Evolutionary conservation across 2,329 filamentous ascomycete species (phyloP), one percentile per base, ranked within the genome.

Genomic region (Elsinoe australis): DNA sequence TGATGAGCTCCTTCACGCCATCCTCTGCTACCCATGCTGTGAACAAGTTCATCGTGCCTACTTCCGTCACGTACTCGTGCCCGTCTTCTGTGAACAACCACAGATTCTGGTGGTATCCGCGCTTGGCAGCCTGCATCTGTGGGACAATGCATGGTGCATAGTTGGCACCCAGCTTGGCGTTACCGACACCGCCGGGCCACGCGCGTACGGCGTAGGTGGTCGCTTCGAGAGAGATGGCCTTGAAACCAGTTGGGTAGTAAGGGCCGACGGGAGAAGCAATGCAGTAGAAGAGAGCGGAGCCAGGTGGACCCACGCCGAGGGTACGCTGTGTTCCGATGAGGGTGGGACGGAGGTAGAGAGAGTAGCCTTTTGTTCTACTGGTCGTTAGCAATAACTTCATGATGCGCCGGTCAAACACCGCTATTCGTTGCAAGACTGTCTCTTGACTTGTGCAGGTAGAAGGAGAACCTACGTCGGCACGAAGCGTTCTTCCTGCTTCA

Each of bases 121-220:
- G 80, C 66, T 82, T 85, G 36, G 88, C 87, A 33, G 92, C 92
- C 69, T 95, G 80, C 60, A 92, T 79, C 71, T 98, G 92, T 14
- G 92, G 92, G n/a, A 96, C 74, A 60, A 98, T 90, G 72, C 92
- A 96, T 4, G 92, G 92, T n/a, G 92, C 92, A 67, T 98, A 98
- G 78, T 98, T 98, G 61, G 90, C 92, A 53, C 92, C 92, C 26
- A 98, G 81, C 74, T 98, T 98, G 80, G 92, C 94, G 73, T 96
- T 88, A 59, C 92, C 92, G 24, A 95, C 90, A 64, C 92, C 92
- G 52, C 92, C 92, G 38, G 92, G 92, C 92, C 92, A 98, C 50
- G 92, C 92, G 56, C 92, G 87, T 53, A 95, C 88, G 49, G 90
- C 90, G 67, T 95, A 95, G 70, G 94, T 85, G 47, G 92, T 96